phyloP scores from a whole-genome alignment of 2,329 filamentous ascomycete genomes.

The Elsinoe fawcettii region DNA sequence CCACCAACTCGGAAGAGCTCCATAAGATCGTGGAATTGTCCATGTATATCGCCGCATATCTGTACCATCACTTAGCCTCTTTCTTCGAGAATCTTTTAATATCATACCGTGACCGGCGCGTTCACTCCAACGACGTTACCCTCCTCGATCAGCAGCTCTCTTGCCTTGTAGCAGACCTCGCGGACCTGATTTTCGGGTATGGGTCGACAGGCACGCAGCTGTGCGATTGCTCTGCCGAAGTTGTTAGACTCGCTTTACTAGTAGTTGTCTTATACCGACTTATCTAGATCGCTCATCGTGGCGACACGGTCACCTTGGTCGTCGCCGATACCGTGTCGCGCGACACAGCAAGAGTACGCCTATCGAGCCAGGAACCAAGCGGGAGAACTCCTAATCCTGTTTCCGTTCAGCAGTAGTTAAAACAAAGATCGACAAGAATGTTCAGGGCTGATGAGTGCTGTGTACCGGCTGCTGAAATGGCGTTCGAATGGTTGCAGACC shows the following conservation, averaged over 20 bases:
- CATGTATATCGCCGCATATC: conserved; percentile 96
- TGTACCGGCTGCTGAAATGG: too few species aligned
- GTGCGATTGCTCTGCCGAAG: conserved; percentile 70
- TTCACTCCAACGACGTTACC: conserved; percentile 94
- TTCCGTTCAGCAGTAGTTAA: too few species aligned
- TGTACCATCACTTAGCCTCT: conserved; percentile 28
- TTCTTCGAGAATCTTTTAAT: neutral
- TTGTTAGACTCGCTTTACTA: conserved; percentile 20
- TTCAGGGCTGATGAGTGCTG: too few species aligned
- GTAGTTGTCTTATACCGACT: conserved; percentile 43
- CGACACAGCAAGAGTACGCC: neutral
- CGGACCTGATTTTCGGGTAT: conserved; percentile 94
- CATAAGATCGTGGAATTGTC: conserved; percentile 95
- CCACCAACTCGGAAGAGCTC: conserved; percentile 90
- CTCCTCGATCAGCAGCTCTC: conserved; percentile 93
- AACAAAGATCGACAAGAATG: too few species aligned
- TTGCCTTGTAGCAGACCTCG: conserved; percentile 93
- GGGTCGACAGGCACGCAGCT: conserved; percentile 88
- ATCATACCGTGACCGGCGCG: conserved; percentile 77
- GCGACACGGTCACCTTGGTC: neutral
- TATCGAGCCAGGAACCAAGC: neutral
- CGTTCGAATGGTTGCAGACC: neutral
- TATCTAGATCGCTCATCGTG: conserved; percentile 85
- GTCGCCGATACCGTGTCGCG: neutral
- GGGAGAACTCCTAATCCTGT: too few species aligned